These are phyloP conservation scores for Psidium guajava DNA, from an alignment of 345 rosid species.

Conservation along the genomic window DNA sequence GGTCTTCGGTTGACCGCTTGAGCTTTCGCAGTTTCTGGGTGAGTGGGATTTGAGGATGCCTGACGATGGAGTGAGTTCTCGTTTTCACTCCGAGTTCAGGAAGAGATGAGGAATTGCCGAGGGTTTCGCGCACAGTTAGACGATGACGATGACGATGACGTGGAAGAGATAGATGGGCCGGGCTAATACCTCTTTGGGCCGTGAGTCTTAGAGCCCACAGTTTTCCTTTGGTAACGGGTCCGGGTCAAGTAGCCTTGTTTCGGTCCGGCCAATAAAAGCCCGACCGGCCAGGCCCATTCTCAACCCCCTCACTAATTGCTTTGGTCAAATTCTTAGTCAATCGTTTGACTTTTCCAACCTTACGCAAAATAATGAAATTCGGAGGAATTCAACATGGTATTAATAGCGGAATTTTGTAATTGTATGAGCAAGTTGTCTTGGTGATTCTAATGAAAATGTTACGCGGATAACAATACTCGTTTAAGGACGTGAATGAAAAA, in stretches of 20 bases:
- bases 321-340: background rate
- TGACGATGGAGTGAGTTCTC: background rate
- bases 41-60: background rate
- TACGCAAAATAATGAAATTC: background rate
- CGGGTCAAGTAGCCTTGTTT: background rate
- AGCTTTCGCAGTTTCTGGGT: background rate
- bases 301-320: background rate
- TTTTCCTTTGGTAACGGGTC: background rate
- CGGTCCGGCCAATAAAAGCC: background rate
- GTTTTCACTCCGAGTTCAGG: background rate
- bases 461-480: no score
- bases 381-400: background rate
- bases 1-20: background rate
- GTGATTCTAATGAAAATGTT: background rate
- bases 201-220: background rate
- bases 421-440: background rate
- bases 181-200: background rate
- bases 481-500: no score
- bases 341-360: background rate
- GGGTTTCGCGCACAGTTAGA: background rate
- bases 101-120: background rate
- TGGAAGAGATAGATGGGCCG: background rate
- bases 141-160: background rate
- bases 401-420: background rate
- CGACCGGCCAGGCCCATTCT: background rate